A percentile compares a stretch with the other conserved stretches of the same genome.
phyloP scores from a whole-genome alignment of 1,284 basidiomycete genomes.

The Irpex lacteus region DNA sequence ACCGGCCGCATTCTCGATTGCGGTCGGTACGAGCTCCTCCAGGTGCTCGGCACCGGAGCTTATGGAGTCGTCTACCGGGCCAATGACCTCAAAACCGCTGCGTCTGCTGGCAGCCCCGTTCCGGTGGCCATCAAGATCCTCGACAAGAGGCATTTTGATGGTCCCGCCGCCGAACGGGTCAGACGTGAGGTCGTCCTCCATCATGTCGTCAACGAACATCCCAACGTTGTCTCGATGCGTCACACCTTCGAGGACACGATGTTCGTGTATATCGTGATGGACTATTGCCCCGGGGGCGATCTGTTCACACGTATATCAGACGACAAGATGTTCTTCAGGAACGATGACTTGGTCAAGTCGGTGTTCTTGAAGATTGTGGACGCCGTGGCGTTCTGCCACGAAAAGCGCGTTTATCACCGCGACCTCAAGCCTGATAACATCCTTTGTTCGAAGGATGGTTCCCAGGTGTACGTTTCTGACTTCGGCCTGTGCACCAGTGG shows the following conservation, averaged over 20 bases:
- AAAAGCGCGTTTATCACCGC: constrained; percentile 62
- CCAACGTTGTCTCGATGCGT: constrained; percentile 58
- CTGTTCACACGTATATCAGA: constrained; percentile 61
- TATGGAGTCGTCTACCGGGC: constrained; percentile 34
- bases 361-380: constrained; percentile 63
- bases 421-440: constrained; percentile 80
- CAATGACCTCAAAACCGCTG: constrained; percentile 19
- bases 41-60: constrained; percentile 29
- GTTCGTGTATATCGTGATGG: constrained; percentile 60
- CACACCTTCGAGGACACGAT: constrained; percentile 54
- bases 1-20: constrained; percentile 14
- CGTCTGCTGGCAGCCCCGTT: constrained; percentile 10
- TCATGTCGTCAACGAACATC: constrained; percentile 52
- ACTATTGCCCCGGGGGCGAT: constrained; percentile 64
- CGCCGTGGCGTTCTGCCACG: constrained; percentile 61
- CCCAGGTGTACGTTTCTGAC: constrained; percentile 57
- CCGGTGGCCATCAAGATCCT: constrained; percentile 28
- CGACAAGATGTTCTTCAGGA: constrained; percentile 43
- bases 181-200: constrained; percentile 40
- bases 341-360: constrained; percentile 47
- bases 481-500: constrained; percentile 67
- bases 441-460: constrained; percentile 47
- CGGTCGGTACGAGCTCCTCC: constrained; percentile 14
- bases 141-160: constrained; percentile 18
- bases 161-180: constrained; percentile 11